A percentile compares a stretch with the other conserved stretches of the same genome.
phyloP scores from a whole-genome alignment of 768 basidiomycete species.

The Boletus rubroflammeus region DNA sequence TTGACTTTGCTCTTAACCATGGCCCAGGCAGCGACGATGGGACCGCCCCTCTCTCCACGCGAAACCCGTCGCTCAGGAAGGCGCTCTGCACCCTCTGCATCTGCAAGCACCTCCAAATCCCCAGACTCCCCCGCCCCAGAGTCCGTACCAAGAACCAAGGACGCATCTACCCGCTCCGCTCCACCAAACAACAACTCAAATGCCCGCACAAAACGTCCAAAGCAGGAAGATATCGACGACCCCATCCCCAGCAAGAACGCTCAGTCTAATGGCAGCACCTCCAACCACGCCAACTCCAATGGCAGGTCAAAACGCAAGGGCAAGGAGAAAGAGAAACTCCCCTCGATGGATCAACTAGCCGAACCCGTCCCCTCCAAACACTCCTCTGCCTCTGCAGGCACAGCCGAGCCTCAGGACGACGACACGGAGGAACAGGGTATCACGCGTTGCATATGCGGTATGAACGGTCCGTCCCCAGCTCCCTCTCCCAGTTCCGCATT shows the following conservation, averaged over 20 bases:
- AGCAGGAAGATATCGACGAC: conserved; percentile 74
- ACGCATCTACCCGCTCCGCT: conserved; percentile 38
- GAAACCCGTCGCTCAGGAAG: conserved; percentile 77
- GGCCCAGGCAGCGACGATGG: conserved; percentile 70
- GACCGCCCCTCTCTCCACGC: conserved; percentile 71
- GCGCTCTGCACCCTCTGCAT: conserved; percentile 64
- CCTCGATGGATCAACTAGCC: conserved; percentile 28
- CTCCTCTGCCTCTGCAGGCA: conserved; percentile 30
- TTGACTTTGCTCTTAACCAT: conserved; percentile 32
- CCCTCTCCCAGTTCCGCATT: conserved; percentile 4
- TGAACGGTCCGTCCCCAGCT: conserved; percentile 53
- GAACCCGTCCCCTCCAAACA: conserved; percentile 27
- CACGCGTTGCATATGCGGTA: conserved; percentile 86
- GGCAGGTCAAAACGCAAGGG: conserved; percentile 58
- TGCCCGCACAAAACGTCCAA: conserved; percentile 54
- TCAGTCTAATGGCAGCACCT: conserved; percentile 30
- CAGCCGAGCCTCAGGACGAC: conserved; percentile 39
- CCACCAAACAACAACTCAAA: conserved; percentile 37
- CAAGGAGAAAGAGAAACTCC: conserved; percentile 59
- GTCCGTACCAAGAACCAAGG: conserved; percentile 41
- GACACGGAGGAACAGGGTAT: conserved; percentile 51
- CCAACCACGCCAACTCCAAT: conserved; percentile 33
- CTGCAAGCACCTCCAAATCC: conserved; percentile 67
- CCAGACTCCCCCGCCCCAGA: conserved; percentile 64
- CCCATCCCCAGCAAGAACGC: conserved; percentile 44